phyloP scores from a whole-genome alignment of 2,329 filamentous ascomycete genomes.

The Claviceps paspali region DNA sequence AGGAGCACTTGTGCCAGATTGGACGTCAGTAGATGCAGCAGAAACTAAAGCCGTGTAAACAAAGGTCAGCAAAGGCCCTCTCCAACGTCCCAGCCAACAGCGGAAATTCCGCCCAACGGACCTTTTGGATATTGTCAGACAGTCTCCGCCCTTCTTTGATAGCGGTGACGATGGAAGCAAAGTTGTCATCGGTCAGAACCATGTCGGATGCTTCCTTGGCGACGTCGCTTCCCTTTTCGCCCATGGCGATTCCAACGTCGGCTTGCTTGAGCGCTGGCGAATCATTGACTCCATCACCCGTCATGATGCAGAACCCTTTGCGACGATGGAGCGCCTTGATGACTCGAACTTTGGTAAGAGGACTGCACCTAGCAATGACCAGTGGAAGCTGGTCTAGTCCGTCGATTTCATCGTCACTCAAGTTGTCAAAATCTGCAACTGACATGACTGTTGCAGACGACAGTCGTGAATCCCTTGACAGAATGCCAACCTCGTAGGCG shows the following conservation, averaged over 20 bases:
- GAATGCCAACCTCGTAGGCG: constrained; percentile 48
- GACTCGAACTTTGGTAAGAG: constrained; percentile 59
- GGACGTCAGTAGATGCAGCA: constrained; percentile 51
- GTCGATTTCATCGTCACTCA: constrained; percentile 49
- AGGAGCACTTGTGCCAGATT: constrained; percentile 57
- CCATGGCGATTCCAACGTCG: constrained; percentile 66
- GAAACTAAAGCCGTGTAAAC: constrained; percentile 30
- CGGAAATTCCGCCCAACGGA: too few species aligned
- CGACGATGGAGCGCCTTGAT: constrained; percentile 58
- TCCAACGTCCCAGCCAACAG: too few species aligned
- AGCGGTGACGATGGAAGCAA: constrained; percentile 63
- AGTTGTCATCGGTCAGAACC: constrained; percentile 79
- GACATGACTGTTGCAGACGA: constrained; percentile 38
- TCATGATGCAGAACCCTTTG: constrained; percentile 57
- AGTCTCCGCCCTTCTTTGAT: constrained; percentile 55
- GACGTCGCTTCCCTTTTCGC: constrained; percentile 53
- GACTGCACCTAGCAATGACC: constrained; percentile 55
- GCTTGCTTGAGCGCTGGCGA: constrained; percentile 57
- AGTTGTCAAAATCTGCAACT: constrained; percentile 45
- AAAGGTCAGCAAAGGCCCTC: too few species aligned
- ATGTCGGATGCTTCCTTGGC: constrained; percentile 76
- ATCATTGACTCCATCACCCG: constrained; percentile 62
- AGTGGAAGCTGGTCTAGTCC: constrained; percentile 43
- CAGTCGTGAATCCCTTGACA: constrained; percentile 23
- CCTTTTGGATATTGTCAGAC: constrained; percentile 63